Percentiles rank a stretch among this genome's conserved stretches.
Evolutionary conservation across 2,329 filamentous ascomycete species (phyloP).

Genomic region (Trichoderma cornu-damae): DNA sequence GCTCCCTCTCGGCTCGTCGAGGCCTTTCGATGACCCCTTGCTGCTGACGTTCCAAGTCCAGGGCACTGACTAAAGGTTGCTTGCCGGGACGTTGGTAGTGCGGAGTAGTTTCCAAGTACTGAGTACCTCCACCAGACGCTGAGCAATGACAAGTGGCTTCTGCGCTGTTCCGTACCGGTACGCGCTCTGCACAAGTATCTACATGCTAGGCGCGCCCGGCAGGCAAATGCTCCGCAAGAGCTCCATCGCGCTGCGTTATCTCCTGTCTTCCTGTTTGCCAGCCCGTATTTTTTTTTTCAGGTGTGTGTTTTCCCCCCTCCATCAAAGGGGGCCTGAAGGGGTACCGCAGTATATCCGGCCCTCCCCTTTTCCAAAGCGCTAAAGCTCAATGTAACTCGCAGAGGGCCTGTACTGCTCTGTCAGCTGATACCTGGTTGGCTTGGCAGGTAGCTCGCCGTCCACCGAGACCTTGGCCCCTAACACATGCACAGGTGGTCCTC

Average conservation of each 20-base stretch:
- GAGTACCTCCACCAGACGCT: background rate
- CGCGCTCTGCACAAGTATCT: background rate
- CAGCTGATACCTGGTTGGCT: background rate
- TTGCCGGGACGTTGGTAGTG: background rate
- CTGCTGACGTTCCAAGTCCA: background rate
- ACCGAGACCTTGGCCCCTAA: constrained; percentile 14
- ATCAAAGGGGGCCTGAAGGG: background rate
- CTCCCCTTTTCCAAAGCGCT: constrained; percentile 7
- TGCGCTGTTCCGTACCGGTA: background rate
- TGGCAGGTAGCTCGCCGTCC: constrained; percentile 4
- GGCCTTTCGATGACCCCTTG: background rate
- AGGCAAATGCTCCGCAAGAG: background rate
- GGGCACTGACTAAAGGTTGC: background rate
- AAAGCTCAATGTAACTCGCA: background rate
- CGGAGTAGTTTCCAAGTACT: background rate
- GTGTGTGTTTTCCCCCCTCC: background rate
- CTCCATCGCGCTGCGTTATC: constrained; percentile 15
- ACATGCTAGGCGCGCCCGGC: background rate
- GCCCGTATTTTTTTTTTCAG: constrained; percentile 6
- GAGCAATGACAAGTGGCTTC: background rate
- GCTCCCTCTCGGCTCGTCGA: constrained; percentile 1
- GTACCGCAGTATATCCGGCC: constrained; percentile 13
- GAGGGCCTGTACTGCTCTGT: background rate
- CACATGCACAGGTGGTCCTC: background rate
- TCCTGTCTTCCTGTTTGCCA: background rate